Evolutionary conservation across 2,329 filamentous ascomycete species (phyloP).

Genomic region (Penicillium sumatraense): DNA sequence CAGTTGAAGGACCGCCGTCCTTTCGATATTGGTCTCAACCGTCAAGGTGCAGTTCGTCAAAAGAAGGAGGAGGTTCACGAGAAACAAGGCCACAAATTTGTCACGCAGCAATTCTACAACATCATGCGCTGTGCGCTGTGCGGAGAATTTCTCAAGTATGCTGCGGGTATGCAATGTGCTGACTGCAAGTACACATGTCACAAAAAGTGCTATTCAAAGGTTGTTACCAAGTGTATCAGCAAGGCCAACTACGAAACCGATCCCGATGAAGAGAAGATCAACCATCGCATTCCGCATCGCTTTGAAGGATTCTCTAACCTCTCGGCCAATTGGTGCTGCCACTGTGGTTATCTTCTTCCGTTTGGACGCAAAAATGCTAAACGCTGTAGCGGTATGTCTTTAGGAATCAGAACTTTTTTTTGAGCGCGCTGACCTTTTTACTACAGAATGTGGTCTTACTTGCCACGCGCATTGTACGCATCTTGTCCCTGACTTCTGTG

Average conservation of each 20-base stretch:
- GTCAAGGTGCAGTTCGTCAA: conserved; percentile 95
- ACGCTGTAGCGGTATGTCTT: conserved; percentile 75
- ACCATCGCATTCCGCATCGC: conserved; percentile 96
- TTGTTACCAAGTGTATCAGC: conserved; percentile 99
- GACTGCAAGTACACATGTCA: conserved; percentile 99
- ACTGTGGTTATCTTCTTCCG: conserved; percentile 94
- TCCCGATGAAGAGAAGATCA: conserved; percentile 99
- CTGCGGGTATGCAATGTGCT: conserved; percentile 97
- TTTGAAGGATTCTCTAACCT: conserved; percentile 98
- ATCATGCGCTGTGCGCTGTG: conserved; percentile 99
- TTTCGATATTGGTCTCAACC: conserved; percentile 86
- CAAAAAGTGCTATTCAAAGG: conserved; percentile 93
- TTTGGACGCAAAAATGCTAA: conserved; percentile 94
- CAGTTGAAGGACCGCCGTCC: conserved; percentile 80
- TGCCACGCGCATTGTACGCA: conserved; percentile 91
- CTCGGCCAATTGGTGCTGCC: conserved; percentile 98
- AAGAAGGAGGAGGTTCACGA: conserved; percentile 98
- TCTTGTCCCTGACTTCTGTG: conserved; percentile 96
- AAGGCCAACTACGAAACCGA: conserved; percentile 99
- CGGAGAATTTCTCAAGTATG: conserved; percentile 98
- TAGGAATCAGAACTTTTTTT: not conserved
- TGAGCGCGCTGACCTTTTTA: conserved; percentile 13
- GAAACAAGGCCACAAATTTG: conserved; percentile 99
- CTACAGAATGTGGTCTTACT: conserved; percentile 82
- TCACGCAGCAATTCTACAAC: conserved; percentile 99